A percentile compares a stretch with the other conserved stretches of the same genome.
Evolutionary conservation across 2,329 filamentous ascomycete genomes (phyloP).

Genomic region (Fusarium poae): DNA sequence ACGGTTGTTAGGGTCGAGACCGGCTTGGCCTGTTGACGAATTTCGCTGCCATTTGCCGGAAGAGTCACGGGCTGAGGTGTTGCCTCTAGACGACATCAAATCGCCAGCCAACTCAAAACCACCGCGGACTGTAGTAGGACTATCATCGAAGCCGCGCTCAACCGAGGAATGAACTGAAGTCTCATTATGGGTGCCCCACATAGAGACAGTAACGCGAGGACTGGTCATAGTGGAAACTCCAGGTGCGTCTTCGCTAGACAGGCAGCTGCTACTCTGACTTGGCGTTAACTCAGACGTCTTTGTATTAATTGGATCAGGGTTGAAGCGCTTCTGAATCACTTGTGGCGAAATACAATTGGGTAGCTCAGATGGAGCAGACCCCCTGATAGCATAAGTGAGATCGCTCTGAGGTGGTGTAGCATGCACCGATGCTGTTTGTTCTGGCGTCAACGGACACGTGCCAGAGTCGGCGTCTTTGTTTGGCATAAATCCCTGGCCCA

Average conservation of each 20-base stretch:
- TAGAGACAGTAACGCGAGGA: slow-evolving; percentile 68
- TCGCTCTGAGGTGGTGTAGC: slow-evolving; percentile 59
- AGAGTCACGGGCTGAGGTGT: slow-evolving; percentile 54
- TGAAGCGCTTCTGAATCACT: slow-evolving; percentile 58
- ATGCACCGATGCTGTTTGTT: slow-evolving; percentile 63
- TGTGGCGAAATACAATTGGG: slow-evolving; percentile 58
- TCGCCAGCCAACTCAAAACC: slow-evolving; percentile 58
- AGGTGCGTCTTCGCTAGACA: slow-evolving; percentile 64
- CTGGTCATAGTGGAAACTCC: slow-evolving; percentile 61
- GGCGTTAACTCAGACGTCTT: slow-evolving; percentile 61
- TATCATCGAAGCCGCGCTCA: slow-evolving; percentile 58
- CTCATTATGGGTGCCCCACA: slow-evolving; percentile 63
- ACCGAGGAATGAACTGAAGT: slow-evolving; percentile 54
- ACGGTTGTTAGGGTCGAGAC: slow-evolving; percentile 63
- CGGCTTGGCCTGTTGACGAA: slow-evolving; percentile 57
- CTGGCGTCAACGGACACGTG: slow-evolving; percentile 64
- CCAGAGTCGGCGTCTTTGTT: slow-evolving; percentile 46
- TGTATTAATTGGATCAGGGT: slow-evolving; percentile 50
- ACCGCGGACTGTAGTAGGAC: slow-evolving; percentile 53
- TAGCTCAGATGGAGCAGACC: slow-evolving; percentile 43
- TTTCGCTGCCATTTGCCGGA: slow-evolving; percentile 59
- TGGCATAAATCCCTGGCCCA: slow-evolving; percentile 33
- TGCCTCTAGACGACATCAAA: slow-evolving; percentile 50
- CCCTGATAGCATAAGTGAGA: slow-evolving; percentile 46
- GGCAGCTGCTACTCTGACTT: slow-evolving; percentile 62